Evolutionary conservation across 2,329 filamentous ascomycete genomes (phyloP).

Genomic region (Hypoxylon sp.): DNA sequence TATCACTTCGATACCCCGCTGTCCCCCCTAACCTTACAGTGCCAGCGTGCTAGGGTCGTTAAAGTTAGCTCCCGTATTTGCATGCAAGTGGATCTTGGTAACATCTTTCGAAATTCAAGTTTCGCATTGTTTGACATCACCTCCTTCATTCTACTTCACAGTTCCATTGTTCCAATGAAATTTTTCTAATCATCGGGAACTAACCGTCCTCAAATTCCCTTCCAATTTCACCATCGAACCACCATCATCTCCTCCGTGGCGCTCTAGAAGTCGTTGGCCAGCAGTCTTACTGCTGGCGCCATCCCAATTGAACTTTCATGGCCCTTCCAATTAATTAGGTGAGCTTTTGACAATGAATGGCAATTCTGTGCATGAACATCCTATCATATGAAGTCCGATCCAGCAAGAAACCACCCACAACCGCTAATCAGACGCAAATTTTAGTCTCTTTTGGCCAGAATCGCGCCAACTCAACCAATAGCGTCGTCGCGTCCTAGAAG

Average conservation of each 20-base stretch:
- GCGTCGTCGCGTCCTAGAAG: neutral
- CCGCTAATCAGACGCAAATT: neutral
- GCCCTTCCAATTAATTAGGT: neutral
- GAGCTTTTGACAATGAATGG: neutral
- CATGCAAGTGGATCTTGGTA: neutral
- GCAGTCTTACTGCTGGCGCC: neutral
- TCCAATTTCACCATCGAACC: neutral
- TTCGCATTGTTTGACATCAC: neutral
- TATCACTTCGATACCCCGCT: neutral
- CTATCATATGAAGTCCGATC: neutral
- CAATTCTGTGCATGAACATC: neutral
- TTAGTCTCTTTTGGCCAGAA: neutral
- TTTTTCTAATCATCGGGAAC: neutral
- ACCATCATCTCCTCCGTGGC: neutral
- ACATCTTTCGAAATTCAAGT: neutral
- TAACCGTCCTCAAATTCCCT: neutral
- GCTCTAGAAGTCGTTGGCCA: neutral
- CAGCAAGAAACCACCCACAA: neutral
- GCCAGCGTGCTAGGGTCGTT: neutral
- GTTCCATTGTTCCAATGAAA: neutral
- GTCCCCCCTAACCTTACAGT: neutral
- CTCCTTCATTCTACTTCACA: neutral
- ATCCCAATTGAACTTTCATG: neutral
- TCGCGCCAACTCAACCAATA: neutral
- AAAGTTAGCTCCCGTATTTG: conserved; percentile 1